Base-by-base conservation (phyloP, 2,329 filamentous ascomycete species). In the Chaetomiaceae sp. region DNA sequence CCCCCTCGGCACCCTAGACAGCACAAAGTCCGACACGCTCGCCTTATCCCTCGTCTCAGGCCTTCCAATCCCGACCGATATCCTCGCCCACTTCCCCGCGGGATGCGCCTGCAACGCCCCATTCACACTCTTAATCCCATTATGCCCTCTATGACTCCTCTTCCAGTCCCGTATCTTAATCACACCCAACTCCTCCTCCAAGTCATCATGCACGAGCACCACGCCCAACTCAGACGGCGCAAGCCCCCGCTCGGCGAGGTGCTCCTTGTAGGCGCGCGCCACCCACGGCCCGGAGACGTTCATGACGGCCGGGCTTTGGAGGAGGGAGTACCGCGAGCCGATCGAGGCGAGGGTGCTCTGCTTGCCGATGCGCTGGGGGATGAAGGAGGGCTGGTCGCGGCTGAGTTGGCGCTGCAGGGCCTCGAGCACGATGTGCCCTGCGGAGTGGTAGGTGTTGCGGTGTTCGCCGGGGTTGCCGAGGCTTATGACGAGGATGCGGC, bases 1-100 rank as follows among this genome's bases (percentile, higher is more conserved):
- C 17, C 53, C 49, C 45, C 19, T 34, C 14, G 61, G 46, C 3
- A 94, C 84, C 63, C 82, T 82, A 53, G 77, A 77, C 61, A 97
- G 72, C 39, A 97, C 91, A 72, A 92, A 95, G 22, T 81, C 74
- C 39, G 85, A 81, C 9, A 97, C 91, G 2, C 81, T 81, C 36
- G 74, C 72, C 20, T 76, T 74, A 46, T 89, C 84, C 58, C 91
- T 78, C 58, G 79, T 85, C 42, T 73, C 75, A 0, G 92, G 92
- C 42, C 94, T 75, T n/a, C 89, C 91, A 71, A 97, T 96, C 0
- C 94, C 94, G 12, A 97, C 74, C 0, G 88, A 85, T 47, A 97
- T 81, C 54, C 88, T 76, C 59, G 67, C 77, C 73, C 74, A 80
- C 14, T 67, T 71, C 0, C 61, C 65, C 2, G 69, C 67, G 45